Evolutionary conservation across 2,329 filamentous ascomycete species (phyloP).

Genomic region (Sordariomycetes sp.): DNA sequence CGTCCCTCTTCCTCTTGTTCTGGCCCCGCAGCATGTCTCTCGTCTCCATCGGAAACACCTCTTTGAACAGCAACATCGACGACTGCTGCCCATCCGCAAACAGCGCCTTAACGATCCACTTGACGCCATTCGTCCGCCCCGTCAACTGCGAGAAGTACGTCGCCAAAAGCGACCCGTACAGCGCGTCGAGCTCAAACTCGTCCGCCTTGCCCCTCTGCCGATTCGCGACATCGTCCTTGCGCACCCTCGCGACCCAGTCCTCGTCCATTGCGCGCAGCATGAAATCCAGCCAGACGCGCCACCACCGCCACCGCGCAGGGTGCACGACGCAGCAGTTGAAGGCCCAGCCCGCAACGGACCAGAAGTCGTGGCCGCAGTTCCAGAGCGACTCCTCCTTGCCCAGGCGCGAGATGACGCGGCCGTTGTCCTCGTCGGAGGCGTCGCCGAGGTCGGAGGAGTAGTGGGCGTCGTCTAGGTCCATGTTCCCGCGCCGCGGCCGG

Average conservation of each 20-base stretch:
- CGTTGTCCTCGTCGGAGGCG: slow-evolving; percentile 30
- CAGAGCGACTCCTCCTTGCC: slow-evolving; percentile 57
- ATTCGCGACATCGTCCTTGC: slow-evolving; percentile 11
- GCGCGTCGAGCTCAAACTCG: slow-evolving; percentile 6
- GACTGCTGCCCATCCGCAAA: slow-evolving; percentile 50
- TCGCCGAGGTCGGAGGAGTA: slow-evolving; percentile 26
- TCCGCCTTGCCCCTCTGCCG: slow-evolving; percentile 7
- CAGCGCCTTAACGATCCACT: slow-evolving; percentile 50
- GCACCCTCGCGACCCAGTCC: slow-evolving; percentile 43
- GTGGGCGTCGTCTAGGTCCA: slow-evolving; percentile 23
- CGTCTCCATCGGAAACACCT: slow-evolving; percentile 57
- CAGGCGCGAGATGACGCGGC: slow-evolving; percentile 42
- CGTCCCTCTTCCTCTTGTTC: slow-evolving; percentile 35
- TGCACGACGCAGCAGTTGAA: slow-evolving; percentile 75
- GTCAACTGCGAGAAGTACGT: slow-evolving; percentile 39
- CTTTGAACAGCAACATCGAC: slow-evolving; percentile 40
- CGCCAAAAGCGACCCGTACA: slow-evolving; percentile 39
- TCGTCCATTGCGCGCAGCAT: slow-evolving; percentile 67
- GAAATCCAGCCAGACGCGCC: slow-evolving; percentile 67
- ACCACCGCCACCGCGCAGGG: slow-evolving; percentile 64
- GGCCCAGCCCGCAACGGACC: slow-evolving; percentile 80
- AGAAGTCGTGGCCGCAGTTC: slow-evolving; percentile 72
- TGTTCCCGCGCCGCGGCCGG: slow-evolving; percentile 14
- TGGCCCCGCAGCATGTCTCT: slow-evolving; percentile 22
- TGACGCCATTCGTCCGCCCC: slow-evolving; percentile 29